A percentile compares a stretch with the other conserved stretches of the same genome.
These are phyloP conservation scores for Iberis pinnata DNA, from an alignment of 345 rosid species.

Conservation along the genomic window DNA sequence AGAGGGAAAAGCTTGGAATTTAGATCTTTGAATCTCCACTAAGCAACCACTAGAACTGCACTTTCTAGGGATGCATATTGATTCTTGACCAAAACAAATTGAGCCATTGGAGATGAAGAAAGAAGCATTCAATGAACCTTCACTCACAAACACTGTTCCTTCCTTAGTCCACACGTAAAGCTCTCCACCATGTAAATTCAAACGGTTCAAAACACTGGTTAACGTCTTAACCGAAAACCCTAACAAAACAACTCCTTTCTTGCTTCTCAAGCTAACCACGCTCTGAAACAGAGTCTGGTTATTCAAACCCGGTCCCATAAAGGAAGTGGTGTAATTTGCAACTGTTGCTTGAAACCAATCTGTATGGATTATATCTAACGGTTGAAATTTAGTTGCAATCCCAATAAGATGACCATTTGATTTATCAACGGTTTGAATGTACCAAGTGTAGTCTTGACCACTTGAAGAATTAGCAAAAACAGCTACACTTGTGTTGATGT, in stretches of 20 bases:
- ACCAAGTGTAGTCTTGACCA: constrained; percentile 23
- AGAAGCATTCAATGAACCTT: constrained; percentile 11
- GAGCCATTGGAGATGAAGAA: constrained; percentile 18
- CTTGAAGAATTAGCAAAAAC: constrained; percentile 20
- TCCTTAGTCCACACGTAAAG: constrained; percentile 25
- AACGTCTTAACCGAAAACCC: constrained; percentile 21
- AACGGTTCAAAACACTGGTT: not conserved
- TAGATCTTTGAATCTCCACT: constrained; percentile 13
- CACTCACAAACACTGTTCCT: not conserved
- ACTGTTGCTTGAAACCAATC: constrained; percentile 20
- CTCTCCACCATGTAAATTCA: constrained; percentile 17
- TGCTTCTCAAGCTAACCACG: constrained; percentile 14
- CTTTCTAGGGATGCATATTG: constrained; percentile 3
- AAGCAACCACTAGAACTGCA: constrained; percentile 7
- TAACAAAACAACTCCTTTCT: constrained; percentile 24
- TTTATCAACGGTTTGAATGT: constrained; percentile 28
- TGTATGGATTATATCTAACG: constrained; percentile 7
- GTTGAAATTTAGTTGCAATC: not conserved
- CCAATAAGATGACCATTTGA: constrained; percentile 15
- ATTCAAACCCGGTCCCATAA: constrained; percentile 12
- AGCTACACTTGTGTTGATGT: constrained; percentile 17
- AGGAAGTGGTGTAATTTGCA: constrained; percentile 1
- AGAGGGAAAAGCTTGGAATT: constrained; percentile 23
- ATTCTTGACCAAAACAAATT: constrained; percentile 11
- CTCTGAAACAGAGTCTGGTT: constrained; percentile 13